These are phyloP conservation scores for Artomyces pyxidatus DNA, from an alignment of 768 basidiomycete species.

Conservation along the genomic window DNA sequence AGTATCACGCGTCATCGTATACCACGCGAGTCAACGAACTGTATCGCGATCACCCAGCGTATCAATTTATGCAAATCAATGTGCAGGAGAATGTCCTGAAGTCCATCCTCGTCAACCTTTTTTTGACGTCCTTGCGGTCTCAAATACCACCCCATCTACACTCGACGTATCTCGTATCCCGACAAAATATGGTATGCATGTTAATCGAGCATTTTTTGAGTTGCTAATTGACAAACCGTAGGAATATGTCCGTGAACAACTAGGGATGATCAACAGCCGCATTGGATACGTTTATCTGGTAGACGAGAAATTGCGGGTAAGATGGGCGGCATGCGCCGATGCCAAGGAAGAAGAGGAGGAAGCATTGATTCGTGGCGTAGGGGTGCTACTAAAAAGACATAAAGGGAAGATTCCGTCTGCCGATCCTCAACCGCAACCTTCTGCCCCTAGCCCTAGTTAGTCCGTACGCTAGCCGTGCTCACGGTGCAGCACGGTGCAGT, in stretches of 20 bases:
- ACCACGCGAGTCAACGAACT: conserved; percentile 44
- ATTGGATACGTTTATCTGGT: conserved; percentile 91
- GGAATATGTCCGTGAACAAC: conserved; percentile 65
- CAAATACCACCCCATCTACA: conserved; percentile 58
- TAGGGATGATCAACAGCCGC: conserved; percentile 85
- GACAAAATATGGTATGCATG: conserved; percentile 63
- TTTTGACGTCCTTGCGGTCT: conserved; percentile 64
- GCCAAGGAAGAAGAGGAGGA: conserved; percentile 67
- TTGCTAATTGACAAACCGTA: neutral
- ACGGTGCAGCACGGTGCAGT: no score
- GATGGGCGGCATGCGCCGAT: conserved; percentile 91
- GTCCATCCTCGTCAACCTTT: conserved; percentile 81
- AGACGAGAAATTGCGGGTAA: conserved; percentile 73
- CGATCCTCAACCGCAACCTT: no score
- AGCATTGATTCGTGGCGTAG: conserved; percentile 59
- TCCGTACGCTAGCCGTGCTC: no score
- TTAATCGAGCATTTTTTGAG: neutral
- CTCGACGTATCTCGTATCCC: conserved; percentile 68
- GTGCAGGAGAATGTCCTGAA: conserved; percentile 92
- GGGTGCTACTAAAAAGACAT: conserved; percentile 57
- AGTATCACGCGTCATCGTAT: conserved; percentile 80
- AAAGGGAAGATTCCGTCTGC: no score
- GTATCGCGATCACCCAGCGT: conserved; percentile 48
- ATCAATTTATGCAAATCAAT: conserved; percentile 80
- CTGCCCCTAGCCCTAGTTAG: no score